Evolutionary conservation across 495 filamentous ascomycete genomes (phyloP).

Genomic region (Penicillium soppii): DNA sequence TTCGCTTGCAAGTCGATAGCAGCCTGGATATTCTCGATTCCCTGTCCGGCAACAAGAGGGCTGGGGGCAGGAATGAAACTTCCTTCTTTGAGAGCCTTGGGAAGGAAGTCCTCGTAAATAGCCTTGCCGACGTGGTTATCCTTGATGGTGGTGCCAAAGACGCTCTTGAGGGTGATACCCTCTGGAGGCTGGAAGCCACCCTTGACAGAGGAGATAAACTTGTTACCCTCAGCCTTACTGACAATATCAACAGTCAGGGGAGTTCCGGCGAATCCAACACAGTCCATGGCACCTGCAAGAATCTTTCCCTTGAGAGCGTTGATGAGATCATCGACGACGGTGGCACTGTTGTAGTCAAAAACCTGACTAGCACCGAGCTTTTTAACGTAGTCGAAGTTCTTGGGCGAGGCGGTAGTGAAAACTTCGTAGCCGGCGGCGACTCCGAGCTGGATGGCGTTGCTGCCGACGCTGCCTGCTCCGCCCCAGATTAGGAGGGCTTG

Average conservation of each 20-base stretch:
- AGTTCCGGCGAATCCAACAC: not conserved
- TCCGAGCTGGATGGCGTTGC: slow-evolving; percentile 59
- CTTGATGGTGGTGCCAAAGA: slow-evolving; percentile 9
- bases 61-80: slow-evolving; percentile 25
- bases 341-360: slow-evolving; percentile 55
- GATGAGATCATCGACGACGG: slow-evolving; percentile 27
- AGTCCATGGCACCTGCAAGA: not conserved
- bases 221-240: slow-evolving; percentile 1
- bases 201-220: slow-evolving; percentile 18
- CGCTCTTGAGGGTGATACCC: slow-evolving; percentile 6
- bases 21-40: slow-evolving; percentile 34
- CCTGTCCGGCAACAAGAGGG: slow-evolving; percentile 29
- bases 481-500: slow-evolving; percentile 40
- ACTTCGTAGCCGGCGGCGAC: slow-evolving; percentile 57
- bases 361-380: slow-evolving; percentile 54
- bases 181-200: not conserved
- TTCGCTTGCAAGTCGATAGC: slow-evolving; percentile 29
- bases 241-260: slow-evolving; percentile 8
- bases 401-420: slow-evolving; percentile 48
- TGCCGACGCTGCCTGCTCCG: slow-evolving; percentile 55
- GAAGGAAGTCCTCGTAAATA: slow-evolving; percentile 34
- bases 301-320: slow-evolving; percentile 6
- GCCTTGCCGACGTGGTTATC: slow-evolving; percentile 23
- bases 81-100: slow-evolving; percentile 25
- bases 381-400: slow-evolving; percentile 53